phyloP scores from a whole-genome alignment of 495 filamentous ascomycete species.

The Penicillium dipodomyicola region DNA sequence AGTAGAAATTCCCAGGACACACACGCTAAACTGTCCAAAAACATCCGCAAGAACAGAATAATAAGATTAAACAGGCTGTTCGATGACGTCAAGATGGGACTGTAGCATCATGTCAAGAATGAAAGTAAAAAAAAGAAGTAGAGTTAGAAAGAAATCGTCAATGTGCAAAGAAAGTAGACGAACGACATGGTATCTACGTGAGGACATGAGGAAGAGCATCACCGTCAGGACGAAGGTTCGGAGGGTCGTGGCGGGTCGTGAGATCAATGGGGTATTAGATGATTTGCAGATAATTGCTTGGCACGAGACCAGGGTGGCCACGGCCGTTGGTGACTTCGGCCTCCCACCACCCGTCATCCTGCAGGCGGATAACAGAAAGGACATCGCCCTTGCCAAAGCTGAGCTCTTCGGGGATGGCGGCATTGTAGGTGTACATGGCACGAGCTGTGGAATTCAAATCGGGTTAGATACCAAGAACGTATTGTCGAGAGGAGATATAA shows the following conservation, averaged over 20 bases:
- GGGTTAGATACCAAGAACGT: neutral
- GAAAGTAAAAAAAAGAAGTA: conserved; percentile 14
- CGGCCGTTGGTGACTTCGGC: conserved; percentile 83
- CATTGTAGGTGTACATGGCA: conserved; percentile 89
- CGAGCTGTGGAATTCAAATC: conserved; percentile 58
- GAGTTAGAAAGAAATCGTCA: conserved; percentile 20
- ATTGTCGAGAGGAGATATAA: neutral
- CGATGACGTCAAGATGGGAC: conserved; percentile 5
- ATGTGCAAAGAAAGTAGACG: conserved; percentile 23
- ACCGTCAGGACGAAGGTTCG: conserved; percentile 25
- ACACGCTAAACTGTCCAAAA: conserved; percentile 16
- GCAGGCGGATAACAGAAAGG: conserved; percentile 81
- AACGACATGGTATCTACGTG: conserved; percentile 33
- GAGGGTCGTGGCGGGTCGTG: conserved; percentile 31
- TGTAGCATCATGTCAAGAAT: conserved; percentile 10
- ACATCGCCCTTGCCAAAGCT: conserved; percentile 91
- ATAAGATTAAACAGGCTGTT: conserved; percentile 10
- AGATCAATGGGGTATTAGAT: conserved; percentile 33
- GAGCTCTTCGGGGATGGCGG: conserved; percentile 92
- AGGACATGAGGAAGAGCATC: conserved; percentile 23
- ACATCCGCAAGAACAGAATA: conserved; percentile 9
- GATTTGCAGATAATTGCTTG: conserved; percentile 91
- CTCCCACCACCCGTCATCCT: conserved; percentile 99
- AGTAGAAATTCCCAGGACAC: conserved; percentile 4
- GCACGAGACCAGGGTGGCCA: conserved; percentile 77